Evolutionary conservation across 2,329 filamentous ascomycete species (phyloP).

Genomic region (Orbilia javanica): DNA sequence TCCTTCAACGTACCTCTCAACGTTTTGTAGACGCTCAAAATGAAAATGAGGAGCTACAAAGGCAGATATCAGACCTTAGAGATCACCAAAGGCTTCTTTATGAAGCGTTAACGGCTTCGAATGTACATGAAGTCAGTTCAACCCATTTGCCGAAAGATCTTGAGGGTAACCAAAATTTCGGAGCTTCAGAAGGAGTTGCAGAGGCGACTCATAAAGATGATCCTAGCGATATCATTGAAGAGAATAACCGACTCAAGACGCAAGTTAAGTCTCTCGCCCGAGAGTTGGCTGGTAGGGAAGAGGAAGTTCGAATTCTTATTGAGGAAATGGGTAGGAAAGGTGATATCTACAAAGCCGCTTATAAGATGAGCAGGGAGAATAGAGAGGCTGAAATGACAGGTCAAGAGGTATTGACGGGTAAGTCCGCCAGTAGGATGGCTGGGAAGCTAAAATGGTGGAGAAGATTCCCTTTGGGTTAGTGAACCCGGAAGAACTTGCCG

Average conservation of each 20-base stretch:
- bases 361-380: background rate
- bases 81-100: constrained; percentile 45
- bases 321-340: constrained; percentile 4
- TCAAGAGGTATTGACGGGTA: constrained; percentile 2
- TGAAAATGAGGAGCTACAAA: constrained; percentile 39
- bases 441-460: constrained; percentile 36
- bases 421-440: constrained; percentile 23
- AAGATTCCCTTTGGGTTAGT: constrained; percentile 38
- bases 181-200: background rate
- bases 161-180: background rate
- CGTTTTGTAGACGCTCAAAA: constrained; percentile 36
- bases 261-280: constrained; percentile 40
- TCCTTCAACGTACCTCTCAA: constrained; percentile 49
- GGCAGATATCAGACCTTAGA: constrained; percentile 34
- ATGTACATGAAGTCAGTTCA: background rate
- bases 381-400: background rate
- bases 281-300: constrained; percentile 34
- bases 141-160: background rate
- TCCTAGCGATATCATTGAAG: constrained; percentile 1
- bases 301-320: constrained; percentile 24
- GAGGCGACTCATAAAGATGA: background rate
- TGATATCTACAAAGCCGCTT: background rate
- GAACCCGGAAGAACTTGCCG: background rate
- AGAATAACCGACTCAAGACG: constrained; percentile 17
- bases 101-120: background rate